Percentiles rank a stretch among this genome's conserved stretches.
Conservation (phyloP, 148 eudicot genomes). For the Agrostemma githago region DNA sequence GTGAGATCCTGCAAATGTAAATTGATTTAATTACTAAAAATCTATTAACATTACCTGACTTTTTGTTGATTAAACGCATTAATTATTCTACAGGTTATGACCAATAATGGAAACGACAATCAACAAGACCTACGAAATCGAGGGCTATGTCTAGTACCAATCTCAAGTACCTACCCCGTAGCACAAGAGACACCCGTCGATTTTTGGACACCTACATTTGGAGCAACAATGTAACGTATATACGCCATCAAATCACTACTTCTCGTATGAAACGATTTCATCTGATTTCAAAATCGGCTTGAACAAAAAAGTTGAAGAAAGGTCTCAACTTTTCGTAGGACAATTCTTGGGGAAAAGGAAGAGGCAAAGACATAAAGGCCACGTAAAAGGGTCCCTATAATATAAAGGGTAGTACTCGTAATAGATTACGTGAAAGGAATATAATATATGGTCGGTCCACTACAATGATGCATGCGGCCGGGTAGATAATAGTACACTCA, state of each 20-base stretch:
- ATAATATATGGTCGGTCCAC: conserved; percentile 18
- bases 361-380: conserved; percentile 9
- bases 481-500: no score
- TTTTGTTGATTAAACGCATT: neutral
- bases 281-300: neutral
- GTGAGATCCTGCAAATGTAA: no score
- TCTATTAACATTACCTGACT: no score
- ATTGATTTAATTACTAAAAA: no score
- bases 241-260: conserved; percentile 17
- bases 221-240: conserved; percentile 36
- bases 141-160: conserved; percentile 86
- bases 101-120: conserved; percentile 25
- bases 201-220: conserved; percentile 90
- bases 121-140: conserved; percentile 54
- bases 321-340: neutral
- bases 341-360: conserved; percentile 19
- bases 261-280: neutral
- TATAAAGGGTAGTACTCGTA: neutral
- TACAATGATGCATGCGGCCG: conserved; percentile 14
- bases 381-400: neutral
- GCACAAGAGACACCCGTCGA: conserved; percentile 65
- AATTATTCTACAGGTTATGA: conserved; percentile 28
- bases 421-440: neutral
- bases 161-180: conserved; percentile 74
- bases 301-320: conserved; percentile 16